A percentile compares a stretch with the other conserved stretches of the same genome.
These are phyloP conservation scores for Torulaspora quercuum DNA, from an alignment of 805 yeast genomes.

Conservation along the genomic window DNA sequence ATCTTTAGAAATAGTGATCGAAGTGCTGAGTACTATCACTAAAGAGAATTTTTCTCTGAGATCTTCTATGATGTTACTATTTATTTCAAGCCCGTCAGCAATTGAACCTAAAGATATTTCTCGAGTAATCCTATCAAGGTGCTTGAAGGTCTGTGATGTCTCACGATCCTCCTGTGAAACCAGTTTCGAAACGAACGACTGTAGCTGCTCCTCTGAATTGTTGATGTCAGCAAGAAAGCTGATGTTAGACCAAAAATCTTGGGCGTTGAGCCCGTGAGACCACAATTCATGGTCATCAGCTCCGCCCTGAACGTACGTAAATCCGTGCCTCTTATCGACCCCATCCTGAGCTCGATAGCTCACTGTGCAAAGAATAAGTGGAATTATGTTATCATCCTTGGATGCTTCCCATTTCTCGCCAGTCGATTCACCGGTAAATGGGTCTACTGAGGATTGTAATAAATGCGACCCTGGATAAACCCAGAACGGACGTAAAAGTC, in stretches of 20 bases:
- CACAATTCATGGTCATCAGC: constrained; percentile 93
- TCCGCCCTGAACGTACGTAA: constrained; percentile 80
- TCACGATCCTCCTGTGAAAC: not conserved
- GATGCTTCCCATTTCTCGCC: constrained; percentile 36
- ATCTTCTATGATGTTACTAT: constrained; percentile 8
- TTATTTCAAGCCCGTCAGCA: constrained; percentile 14
- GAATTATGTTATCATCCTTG: constrained; percentile 37
- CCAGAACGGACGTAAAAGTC: constrained; percentile 64
- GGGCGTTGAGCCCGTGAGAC: constrained; percentile 57
- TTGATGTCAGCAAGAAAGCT: constrained; percentile 29
- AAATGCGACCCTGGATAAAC: constrained; percentile 51
- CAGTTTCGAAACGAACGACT: constrained; percentile 11
- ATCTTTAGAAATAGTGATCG: constrained; percentile 7
- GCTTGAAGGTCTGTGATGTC: constrained; percentile 15
- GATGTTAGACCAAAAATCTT: constrained; percentile 52
- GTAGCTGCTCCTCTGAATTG: constrained; percentile 35
- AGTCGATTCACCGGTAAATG: constrained; percentile 33
- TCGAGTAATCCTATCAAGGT: constrained; percentile 20
- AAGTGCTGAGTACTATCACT: constrained; percentile 25
- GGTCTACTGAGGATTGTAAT: constrained; percentile 24
- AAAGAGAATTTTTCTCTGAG: constrained; percentile 14
- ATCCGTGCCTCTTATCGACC: constrained; percentile 44
- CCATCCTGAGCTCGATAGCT: constrained; percentile 64
- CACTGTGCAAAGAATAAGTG: constrained; percentile 57
- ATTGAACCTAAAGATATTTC: constrained; percentile 26